Conservation (phyloP, 169 alveolate species). For the Plasmodium ovale region DNA sequence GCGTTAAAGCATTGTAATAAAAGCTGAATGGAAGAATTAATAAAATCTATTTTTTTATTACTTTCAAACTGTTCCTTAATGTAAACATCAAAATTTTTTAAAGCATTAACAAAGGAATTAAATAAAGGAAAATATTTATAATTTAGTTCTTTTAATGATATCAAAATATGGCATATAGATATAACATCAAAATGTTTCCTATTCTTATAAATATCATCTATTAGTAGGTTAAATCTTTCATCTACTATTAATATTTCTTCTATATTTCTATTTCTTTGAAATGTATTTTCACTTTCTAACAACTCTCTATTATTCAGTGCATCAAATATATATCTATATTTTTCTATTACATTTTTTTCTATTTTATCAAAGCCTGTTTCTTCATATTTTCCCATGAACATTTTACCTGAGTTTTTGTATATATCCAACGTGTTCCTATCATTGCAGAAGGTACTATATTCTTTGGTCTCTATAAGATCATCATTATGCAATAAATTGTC, state of each 20-base stretch:
- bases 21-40: constrained; percentile 29
- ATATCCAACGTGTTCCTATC: no score
- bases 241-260: constrained; percentile 64
- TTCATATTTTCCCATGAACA: neutral
- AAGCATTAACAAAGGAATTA: constrained; percentile 81
- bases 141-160: constrained; percentile 80
- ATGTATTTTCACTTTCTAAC: constrained; percentile 74
- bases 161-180: constrained; percentile 83
- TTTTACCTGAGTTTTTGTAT: neutral
- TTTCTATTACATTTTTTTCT: constrained; percentile 57
- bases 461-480: neutral
- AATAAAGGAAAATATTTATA: constrained; percentile 80
- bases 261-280: constrained; percentile 70
- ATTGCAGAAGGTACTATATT: constrained; percentile 29
- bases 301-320: constrained; percentile 77
- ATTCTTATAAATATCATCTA: constrained; percentile 83
- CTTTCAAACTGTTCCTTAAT: constrained; percentile 64
- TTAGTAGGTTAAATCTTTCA: constrained; percentile 74
- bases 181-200: constrained; percentile 82
- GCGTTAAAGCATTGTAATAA: constrained; percentile 62
- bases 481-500: neutral
- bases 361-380: constrained; percentile 53
- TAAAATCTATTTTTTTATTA: constrained; percentile 17
- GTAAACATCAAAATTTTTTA: constrained; percentile 69
- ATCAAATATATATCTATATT: constrained; percentile 33